Base-by-base conservation (phyloP, 495 filamentous ascomycete genomes). In the Trichoderma reesei region DNA sequence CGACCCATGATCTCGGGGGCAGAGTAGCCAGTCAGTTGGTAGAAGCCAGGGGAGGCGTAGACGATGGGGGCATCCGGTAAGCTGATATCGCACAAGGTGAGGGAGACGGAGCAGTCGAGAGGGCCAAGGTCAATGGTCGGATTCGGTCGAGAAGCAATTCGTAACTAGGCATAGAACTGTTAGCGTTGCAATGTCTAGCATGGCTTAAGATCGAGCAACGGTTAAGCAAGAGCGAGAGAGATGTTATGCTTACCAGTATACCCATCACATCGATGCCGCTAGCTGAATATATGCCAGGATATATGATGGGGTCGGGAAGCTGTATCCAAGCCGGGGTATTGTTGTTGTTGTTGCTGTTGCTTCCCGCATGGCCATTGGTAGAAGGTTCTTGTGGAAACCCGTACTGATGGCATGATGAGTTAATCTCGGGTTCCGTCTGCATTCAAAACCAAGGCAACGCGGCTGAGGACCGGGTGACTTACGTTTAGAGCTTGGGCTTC, bases 11-110 rank as follows among this genome's bases (percentile, higher is more conserved):
- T 71, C 64, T 83, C 79, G 39, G 59, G 33, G 3, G 44, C 46
- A 3, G 70, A 59, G 65, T 83, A 83, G 6, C 80, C 80, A 0
- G 80, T 81, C 62, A 83, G 67, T 14, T 71, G 60, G 41, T 67
- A 64, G 70, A 80, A 83, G 3, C 74, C 41, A 5, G 75, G 72
- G 14, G 79, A 78, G 11, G 74, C 76, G 64, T 83, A 83, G 18
- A 83, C 71, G 59, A 83, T 77, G 36, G 81, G 80, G 26, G 66
- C 68, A 64, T 83, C 79, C 9, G 72, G 72, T 20, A 69, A 66
- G 20, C 69, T 65, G 38, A 81, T 69, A 65, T 82, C 78, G 72
- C 79, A 80, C 65, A 83, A 66, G 41, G 81, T 66, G 39, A 83
- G 69, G n/a, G 79, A 72, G 63, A 74, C 80, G 1, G 76, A 75